A percentile compares a stretch with the other conserved stretches of the same genome.
These are phyloP conservation scores for Huntiella abstrusa DNA, from an alignment of 2,329 filamentous ascomycete species.

Conservation along the genomic window DNA sequence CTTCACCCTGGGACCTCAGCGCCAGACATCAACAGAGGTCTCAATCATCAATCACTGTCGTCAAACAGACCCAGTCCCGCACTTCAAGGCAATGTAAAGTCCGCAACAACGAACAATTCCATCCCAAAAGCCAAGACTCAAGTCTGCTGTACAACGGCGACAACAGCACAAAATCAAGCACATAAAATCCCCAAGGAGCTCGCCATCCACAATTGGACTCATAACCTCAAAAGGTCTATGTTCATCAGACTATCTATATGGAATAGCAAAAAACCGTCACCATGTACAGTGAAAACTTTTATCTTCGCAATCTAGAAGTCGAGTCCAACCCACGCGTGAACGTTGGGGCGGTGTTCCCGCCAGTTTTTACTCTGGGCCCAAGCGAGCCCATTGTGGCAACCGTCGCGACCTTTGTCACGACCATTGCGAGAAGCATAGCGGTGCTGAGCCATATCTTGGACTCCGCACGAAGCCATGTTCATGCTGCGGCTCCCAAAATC, in stretches of 20 bases:
- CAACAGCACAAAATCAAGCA: background rate
- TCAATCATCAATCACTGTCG: background rate
- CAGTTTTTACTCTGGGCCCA: conserved; percentile 11
- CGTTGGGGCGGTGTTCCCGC: conserved; percentile 9
- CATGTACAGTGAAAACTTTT: too few species aligned
- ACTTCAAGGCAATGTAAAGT: background rate
- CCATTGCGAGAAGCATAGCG: conserved; percentile 1
- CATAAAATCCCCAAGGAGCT: conserved; percentile 5
- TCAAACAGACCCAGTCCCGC: too few species aligned
- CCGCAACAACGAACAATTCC: background rate
- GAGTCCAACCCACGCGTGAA: conserved; percentile 11
- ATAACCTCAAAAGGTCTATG: conserved; percentile 11
- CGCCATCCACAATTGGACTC: conserved; percentile 10
- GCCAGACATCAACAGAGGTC: conserved; percentile 1
- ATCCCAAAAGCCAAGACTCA: background rate
- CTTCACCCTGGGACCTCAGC: background rate
- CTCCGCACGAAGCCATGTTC: conserved; percentile 1
- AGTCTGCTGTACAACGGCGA: background rate
- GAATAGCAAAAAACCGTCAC: conserved; percentile 10
- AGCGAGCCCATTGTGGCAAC: conserved; percentile 3
- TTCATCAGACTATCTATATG: conserved; percentile 15
- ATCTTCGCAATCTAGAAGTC: conserved; percentile 7
- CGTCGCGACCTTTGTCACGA: conserved; percentile 5
- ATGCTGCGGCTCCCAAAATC: conserved; percentile 1
- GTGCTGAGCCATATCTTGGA: conserved; percentile 1